A percentile compares a stretch with the other conserved stretches of the same genome.
phyloP scores from a whole-genome alignment of 352 stramenopile genomes.

The Globisporangium paddicum region DNA sequence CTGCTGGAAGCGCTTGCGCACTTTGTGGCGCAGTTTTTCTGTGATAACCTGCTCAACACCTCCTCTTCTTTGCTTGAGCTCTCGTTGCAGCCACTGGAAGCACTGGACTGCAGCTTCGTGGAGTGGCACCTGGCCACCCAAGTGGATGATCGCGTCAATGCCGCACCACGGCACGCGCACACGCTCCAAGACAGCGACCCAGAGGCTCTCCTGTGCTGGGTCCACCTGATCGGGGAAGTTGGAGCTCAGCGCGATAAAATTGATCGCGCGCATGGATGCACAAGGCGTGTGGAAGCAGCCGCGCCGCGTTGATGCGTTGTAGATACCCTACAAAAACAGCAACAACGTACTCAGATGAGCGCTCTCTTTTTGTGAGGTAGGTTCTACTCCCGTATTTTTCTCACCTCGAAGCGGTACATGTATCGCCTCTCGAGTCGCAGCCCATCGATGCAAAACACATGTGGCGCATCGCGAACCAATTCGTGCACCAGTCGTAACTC shows the following conservation, averaged over 20 bases:
- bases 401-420: slow-evolving; percentile 61
- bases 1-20: slow-evolving; percentile 65
- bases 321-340: slow-evolving; percentile 42
- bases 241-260: slow-evolving; percentile 59
- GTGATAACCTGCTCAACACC: not conserved
- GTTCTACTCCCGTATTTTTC: not conserved
- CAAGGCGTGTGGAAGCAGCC: slow-evolving; percentile 63
- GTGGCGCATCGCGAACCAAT: slow-evolving; percentile 26
- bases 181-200: slow-evolving; percentile 39
- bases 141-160: slow-evolving; percentile 63
- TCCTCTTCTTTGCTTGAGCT: slow-evolving; percentile 19
- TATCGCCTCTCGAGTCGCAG: slow-evolving; percentile 57
- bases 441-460: slow-evolving; percentile 41
- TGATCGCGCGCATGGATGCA: slow-evolving; percentile 18
- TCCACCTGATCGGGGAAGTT: slow-evolving; percentile 68
- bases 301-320: slow-evolving; percentile 38
- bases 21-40: slow-evolving; percentile 21
- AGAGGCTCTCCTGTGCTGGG: slow-evolving; percentile 48
- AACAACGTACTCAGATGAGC: not conserved
- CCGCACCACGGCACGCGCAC: slow-evolving; percentile 58
- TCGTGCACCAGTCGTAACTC: slow-evolving; percentile 32
- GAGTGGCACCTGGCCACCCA: slow-evolving; percentile 71
- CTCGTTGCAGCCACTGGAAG: slow-evolving; percentile 43
- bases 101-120: slow-evolving; percentile 65
- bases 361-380: not conserved